Evolutionary conservation across 805 yeast genomes (phyloP), one percentile per base, ranked within the genome.

Genomic region (Pichia membranifaciens): DNA sequence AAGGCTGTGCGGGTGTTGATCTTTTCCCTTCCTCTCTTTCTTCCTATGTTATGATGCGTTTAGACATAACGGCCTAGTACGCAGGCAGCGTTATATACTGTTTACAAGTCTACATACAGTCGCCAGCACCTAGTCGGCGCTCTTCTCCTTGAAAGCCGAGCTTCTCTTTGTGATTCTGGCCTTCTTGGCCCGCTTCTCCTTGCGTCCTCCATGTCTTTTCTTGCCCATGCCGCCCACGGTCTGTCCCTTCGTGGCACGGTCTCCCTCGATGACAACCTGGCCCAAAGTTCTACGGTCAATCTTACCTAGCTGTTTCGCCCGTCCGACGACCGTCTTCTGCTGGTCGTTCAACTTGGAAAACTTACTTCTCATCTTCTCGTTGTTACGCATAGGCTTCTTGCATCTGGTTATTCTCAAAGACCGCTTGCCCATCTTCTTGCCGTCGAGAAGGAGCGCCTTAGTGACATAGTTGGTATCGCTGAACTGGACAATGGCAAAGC

Each of bases 401-500:
- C 87, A 80, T 58, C 96, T 77, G 28, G 83, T 66, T 35, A 91
- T 82, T 63, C 99, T 79, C 56, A 93, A 73, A 54, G 80, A 79
- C 54, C 98, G 68, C 34, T 63, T 65, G 28, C 65, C 62, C 54
- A 77, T 64, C 49, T 81, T 78, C 68, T 86, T 82, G 40, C 79
- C 91, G 64, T 90, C 78, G 51, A 87, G 69, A 50, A 88, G 67
- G 45, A 93, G 66, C 0, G 96, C 97, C 61, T 87, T 85, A 52
- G 82, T 81, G 9, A 93, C 96, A 37, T 82, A 72, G 47, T 82
- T 67, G 1, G 76, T 56, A 59, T 86, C 91, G 51, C 73, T 76
- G 70, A 90, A 93, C 66, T 91, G 98, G 32, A 93, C 89, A 62
- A 90, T 87, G 5, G 96, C 99, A 69, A 93, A 90, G 5, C 99